Base-by-base conservation (phyloP, 345 rosid species). In the Barbarea vulgaris region DNA sequence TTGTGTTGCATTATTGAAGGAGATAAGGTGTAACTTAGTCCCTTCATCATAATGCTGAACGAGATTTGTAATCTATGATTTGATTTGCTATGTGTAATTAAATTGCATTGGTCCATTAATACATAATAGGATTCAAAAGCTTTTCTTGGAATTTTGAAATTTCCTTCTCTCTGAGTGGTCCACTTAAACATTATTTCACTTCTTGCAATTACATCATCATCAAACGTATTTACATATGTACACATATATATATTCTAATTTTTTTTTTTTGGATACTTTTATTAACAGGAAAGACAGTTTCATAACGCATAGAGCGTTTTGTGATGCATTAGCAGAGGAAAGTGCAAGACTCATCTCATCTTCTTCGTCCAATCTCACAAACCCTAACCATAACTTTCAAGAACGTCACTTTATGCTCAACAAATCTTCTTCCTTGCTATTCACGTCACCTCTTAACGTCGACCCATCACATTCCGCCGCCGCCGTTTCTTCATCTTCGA, bases 271-370 rank as follows among this genome's bases (percentile, higher is more conserved):
- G 28, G 4, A 48, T 48, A 15, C 3, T 13, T 61, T 48, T 19
- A 10, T 76, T 27, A 66, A 76, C 86, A 91, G 97, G 85, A 85
- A 91, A 21, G 97, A 91, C 74, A 91, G 93, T 72, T 91, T 91
- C 75, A 88, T 91, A 81, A 89, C 97, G 14, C 97, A 91, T 75
- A 83, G 96, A 66, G 96, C 97, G 13, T 91, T 91, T 56, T 91
- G 97, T 39, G 97, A 91, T 67, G 96, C 97, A 25, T 67, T 91
- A 78, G 93, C 97, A 76, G 91, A 85, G 70, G 96, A 89, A 67
- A 88, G 81, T 73, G 90, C 89, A 21, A 84, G 91, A 68, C 84
- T 86, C 48, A 83, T 63, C 70, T 69, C 74, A 52, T 28, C 69
- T 41, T 31, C 79, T 60, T 53, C 79, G 17, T 31, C 75, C 63